These are phyloP conservation scores for Gaertneriomyces sp. DNA, from an alignment of 192 early-diverging fungal genomes.

Conservation along the genomic window DNA sequence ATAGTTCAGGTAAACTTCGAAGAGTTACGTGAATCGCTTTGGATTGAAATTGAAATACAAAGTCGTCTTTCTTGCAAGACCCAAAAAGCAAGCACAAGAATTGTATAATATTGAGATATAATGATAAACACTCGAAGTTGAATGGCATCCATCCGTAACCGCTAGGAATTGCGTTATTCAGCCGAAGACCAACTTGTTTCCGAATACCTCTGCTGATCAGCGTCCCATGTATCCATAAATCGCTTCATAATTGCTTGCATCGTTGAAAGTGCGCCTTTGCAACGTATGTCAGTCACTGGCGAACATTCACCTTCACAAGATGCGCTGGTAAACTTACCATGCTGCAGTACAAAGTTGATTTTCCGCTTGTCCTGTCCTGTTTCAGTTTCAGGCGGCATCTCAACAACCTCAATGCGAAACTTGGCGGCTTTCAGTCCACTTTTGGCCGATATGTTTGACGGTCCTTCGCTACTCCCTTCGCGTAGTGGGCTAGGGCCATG, in stretches of 20 bases:
- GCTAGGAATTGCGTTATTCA: too few species aligned
- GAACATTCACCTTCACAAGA: background rate
- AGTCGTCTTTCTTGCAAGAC: too few species aligned
- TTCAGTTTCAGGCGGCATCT: background rate
- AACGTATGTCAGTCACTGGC: background rate
- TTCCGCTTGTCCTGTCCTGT: background rate
- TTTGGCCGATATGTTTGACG: background rate
- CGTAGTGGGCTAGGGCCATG: slow-evolving; percentile 18
- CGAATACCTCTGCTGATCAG: too few species aligned
- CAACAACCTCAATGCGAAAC: slow-evolving; percentile 43
- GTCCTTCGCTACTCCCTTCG: slow-evolving; percentile 34
- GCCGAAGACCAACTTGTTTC: too few species aligned
- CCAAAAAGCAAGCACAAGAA: too few species aligned
- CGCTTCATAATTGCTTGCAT: slow-evolving; percentile 27
- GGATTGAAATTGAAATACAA: too few species aligned
- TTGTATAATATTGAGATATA: too few species aligned
- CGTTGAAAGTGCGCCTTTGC: slow-evolving; percentile 30
- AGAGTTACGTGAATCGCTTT: too few species aligned
- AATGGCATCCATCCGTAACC: too few species aligned
- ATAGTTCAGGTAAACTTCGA: too few species aligned
- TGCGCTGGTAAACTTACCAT: slow-evolving; percentile 30
- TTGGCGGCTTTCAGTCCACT: slow-evolving; percentile 33
- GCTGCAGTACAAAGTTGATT: slow-evolving; percentile 43
- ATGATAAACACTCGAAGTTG: too few species aligned
- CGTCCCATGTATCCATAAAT: slow-evolving; percentile 20